Evolutionary conservation across 805 yeast species (phyloP), one percentile per base, ranked within the genome.

Genomic region (Millerozyma miso): DNA sequence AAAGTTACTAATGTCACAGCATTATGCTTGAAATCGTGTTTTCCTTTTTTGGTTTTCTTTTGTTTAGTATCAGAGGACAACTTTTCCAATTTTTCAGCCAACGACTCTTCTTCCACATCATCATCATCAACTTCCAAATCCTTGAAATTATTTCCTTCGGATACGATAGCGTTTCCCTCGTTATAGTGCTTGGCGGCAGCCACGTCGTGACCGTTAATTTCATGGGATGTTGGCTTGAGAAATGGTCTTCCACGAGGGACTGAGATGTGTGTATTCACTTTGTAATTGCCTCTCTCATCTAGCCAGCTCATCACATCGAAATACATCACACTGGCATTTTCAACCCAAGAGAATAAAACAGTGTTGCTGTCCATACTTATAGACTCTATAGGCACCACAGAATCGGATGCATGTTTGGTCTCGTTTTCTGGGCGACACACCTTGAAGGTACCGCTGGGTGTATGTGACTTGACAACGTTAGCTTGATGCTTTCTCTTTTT

Each of bases 1-100:
- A 93, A 79, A 1, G 85, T 81, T 1, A 96, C 80, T 46, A 90
- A 77, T 1, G 96, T 80, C 0, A 63, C 59, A 12, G 71, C 59
- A 40, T 93, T 95, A 4, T 85, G 79, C 6, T 80, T 76, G 16
- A 81, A 78, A 8, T 53, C 55, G 31, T 55, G 54, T 43, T 73
- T 74, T 47, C 77, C 75, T 45, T 68, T 68, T 36, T 65, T 63
- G 46, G 64, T 62, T 39, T 52, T 52, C 37, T 50, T 42, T 26
- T 60, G 49, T 34, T 49, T 60, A 43, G 59, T 43, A 17, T 55
- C 47, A 10, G 60, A 52, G 8, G 59, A 42, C 13, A 63, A 42
- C 44, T 61, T 65, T 48, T 75, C 74, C 44, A 77, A 60, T 2
- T 77, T 60, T 41, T 70, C 74, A 13, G 51, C 50, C 33, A 54